A percentile compares a stretch with the other conserved stretches of the same genome.
Conservation (phyloP, 1,284 basidiomycete species). For the Ustilago loliicola region DNA sequence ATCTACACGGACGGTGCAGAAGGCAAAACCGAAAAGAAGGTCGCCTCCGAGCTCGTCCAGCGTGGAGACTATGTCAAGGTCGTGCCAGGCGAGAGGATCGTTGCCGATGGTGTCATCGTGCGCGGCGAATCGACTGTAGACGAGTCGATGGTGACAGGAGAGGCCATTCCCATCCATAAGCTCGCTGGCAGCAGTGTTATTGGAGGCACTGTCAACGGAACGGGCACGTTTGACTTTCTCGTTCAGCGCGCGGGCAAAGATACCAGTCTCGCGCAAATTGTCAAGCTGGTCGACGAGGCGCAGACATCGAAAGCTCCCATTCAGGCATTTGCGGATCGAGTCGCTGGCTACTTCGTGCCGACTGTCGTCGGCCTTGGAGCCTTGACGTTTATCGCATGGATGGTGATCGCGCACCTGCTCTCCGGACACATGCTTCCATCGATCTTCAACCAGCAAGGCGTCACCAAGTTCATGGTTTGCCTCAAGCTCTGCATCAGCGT, state of each 20-base stretch:
- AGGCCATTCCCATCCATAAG: constrained; percentile 91
- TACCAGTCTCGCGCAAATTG: constrained; percentile 95
- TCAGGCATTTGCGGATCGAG: constrained; percentile 93
- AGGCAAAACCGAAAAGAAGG: constrained; percentile 84
- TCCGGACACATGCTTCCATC: constrained; percentile 78
- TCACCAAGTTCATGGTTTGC: constrained; percentile 89
- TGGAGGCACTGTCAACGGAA: constrained; percentile 95
- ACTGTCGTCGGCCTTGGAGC: constrained; percentile 85
- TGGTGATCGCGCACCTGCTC: constrained; percentile 78
- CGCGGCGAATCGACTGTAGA: constrained; percentile 89
- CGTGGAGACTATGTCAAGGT: constrained; percentile 93
- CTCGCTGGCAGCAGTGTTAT: constrained; percentile 85
- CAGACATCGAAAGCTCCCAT: constrained; percentile 98
- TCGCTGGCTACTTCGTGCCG: constrained; percentile 96
- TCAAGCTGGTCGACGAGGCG: constrained; percentile 95
- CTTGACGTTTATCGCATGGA: constrained; percentile 88
- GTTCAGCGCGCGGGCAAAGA: constrained; percentile 96
- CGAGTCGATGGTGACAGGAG: constrained; percentile 97
- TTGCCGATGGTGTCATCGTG: constrained; percentile 92
- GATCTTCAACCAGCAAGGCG: constrained; percentile 86
- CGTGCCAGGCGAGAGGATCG: constrained; percentile 95
- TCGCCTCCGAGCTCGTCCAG: constrained; percentile 94
- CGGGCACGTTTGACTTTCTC: constrained; percentile 94
- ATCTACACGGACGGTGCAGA: constrained; percentile 79
- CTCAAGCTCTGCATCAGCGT: constrained; percentile 98